Evolutionary conservation across 1,284 basidiomycete species (phyloP).

Genomic region (Sanghuangporus sanghuang): DNA sequence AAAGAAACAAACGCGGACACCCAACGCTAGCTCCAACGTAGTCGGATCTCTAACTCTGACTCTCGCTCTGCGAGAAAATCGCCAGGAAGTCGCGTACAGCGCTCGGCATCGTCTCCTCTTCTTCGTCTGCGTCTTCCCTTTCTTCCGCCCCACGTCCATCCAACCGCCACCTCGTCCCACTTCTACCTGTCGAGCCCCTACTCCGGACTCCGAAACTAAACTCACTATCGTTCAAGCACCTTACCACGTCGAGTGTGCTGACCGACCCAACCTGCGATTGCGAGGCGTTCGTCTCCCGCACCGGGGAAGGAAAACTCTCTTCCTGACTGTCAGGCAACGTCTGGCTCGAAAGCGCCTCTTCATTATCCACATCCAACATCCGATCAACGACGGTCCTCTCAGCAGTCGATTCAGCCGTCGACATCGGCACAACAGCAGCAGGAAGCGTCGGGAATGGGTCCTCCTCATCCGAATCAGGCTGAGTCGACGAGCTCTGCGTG

Average conservation of each 20-base stretch:
- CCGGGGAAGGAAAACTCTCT: background rate
- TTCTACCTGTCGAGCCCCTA: background rate
- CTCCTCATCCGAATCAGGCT: conserved; percentile 11
- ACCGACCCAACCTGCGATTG: background rate
- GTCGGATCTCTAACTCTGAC: conserved; percentile 16
- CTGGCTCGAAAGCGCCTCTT: background rate
- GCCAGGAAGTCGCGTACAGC: conserved; percentile 97
- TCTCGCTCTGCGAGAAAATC: conserved; percentile 49
- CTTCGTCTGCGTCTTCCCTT: conserved; percentile 34
- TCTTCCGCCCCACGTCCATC: background rate
- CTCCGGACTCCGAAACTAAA: background rate
- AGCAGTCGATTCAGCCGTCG: background rate
- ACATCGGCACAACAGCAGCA: background rate
- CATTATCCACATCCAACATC: background rate
- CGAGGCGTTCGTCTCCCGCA: background rate
- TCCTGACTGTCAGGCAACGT: background rate
- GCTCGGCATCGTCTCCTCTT: conserved; percentile 55
- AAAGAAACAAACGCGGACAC: no score
- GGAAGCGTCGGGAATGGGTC: conserved; percentile 3
- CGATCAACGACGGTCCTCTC: background rate
- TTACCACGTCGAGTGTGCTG: background rate
- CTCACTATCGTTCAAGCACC: background rate
- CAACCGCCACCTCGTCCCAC: background rate
- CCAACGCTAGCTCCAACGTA: no score
- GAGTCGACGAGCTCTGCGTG: conserved; percentile 13